Base-by-base conservation (phyloP, 768 basidiomycete genomes). In the Hericium alpestre region DNA sequence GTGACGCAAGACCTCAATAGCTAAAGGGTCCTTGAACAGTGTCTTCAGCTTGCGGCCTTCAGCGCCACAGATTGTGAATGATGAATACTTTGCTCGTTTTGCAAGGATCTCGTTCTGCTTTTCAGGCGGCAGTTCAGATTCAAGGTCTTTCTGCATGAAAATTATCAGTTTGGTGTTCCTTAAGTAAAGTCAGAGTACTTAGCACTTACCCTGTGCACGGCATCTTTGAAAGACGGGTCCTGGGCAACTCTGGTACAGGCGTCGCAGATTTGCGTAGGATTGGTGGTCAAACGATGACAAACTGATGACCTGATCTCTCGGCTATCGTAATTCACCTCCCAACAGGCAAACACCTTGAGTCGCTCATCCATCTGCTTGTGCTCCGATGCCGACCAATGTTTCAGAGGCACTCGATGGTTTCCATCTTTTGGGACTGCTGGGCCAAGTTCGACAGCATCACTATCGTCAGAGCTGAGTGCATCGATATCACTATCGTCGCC, bases 11-110 rank as follows among this genome's bases (percentile, higher is more conserved):
- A 61, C n/a, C 3, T 55, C 53, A 54, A 61, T 64, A 22, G n/a
- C 13, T 51, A 64, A 38, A 7, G 63, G 59, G 39, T 64, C 65
- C 7, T 54, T 41, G 51, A 62, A 58, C 32, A n/a, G 27, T 7
- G 52, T 55, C 9, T 61, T 16, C n/a, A 65, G 58, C 6, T 46
- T 52, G 8, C 61, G 61, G 2, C 54, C 61, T n/a, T 62, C 61
- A 10, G 13, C 9, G 10, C 16, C 47, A 27, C 54, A 18, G 40
- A 59, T 25, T 5, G 55, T 56, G 3, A 13, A 22, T 3, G 55
- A 22, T n/a, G 55, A 18, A 38, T 38, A 56, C 43, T 59, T 59
- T 41, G 56, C 58, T 37, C 58, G 50, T 4, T 16, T 23, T 15
- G 47, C 22, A 2, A 47, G 38, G 5, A 38, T 59, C 18, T 20